Percentiles rank a stretch among this genome's conserved stretches.
Evolutionary conservation across 208 protist species (phyloP).

Genomic region (Acanthamoeba pearcei): DNA sequence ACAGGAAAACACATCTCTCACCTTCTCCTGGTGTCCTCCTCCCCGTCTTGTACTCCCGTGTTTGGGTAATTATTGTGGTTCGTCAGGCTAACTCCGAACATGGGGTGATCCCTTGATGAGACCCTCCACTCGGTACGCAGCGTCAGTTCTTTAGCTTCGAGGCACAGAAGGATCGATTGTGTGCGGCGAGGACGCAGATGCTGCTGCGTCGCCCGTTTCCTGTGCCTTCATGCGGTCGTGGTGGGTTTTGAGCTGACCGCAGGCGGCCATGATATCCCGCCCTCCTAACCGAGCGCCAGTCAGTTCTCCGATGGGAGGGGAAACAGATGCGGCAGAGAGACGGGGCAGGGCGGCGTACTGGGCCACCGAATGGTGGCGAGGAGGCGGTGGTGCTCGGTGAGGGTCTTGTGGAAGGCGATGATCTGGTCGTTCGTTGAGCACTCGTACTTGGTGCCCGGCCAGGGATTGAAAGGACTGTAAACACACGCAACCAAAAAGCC

Average conservation of each 20-base stretch:
- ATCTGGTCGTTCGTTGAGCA: conserved; percentile 8
- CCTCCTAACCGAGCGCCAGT: neutral
- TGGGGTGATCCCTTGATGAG: too few relatives aligned
- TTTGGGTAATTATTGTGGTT: too few relatives aligned
- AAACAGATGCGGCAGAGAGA: neutral
- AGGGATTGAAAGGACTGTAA: conserved; percentile 64
- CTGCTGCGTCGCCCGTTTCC: too few relatives aligned
- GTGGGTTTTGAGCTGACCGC: conserved; percentile 58
- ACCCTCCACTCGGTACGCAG: too few relatives aligned
- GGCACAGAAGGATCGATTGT: too few relatives aligned
- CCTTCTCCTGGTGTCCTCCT: too few relatives aligned
- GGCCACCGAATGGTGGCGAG: conserved; percentile 41
- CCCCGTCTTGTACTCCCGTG: too few relatives aligned
- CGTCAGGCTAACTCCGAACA: too few relatives aligned
- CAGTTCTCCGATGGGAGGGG: neutral
- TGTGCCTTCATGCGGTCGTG: neutral
- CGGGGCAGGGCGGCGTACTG: neutral
- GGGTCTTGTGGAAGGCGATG: conserved; percentile 50
- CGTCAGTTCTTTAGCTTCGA: too few relatives aligned
- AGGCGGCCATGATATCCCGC: conserved; percentile 69
- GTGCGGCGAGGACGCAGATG: too few relatives aligned
- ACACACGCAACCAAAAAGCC: too few relatives aligned
- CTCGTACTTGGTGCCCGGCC: conserved; percentile 50
- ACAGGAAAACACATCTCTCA: too few relatives aligned
- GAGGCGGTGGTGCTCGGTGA: neutral